Evolutionary conservation across 306 rosid genomes (phyloP).

Genomic region (Ziziphus jujuba): DNA sequence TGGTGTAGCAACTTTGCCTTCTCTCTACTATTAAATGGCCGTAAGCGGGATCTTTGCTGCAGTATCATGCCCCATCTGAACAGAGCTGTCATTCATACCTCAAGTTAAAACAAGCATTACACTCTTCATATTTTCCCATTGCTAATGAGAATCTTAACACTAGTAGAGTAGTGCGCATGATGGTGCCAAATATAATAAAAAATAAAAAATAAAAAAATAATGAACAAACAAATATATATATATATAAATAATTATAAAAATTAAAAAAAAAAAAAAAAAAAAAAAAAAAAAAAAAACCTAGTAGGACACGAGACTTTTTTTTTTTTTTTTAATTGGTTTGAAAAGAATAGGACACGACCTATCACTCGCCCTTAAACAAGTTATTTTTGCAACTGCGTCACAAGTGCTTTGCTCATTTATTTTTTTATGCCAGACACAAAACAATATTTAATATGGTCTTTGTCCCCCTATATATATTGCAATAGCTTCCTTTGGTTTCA

Average conservation of each 20-base stretch:
- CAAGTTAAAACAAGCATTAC: background rate
- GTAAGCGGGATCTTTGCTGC: slow-evolving; percentile 84
- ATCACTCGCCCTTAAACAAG: too few relatives aligned
- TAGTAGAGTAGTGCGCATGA: background rate
- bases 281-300: too few relatives aligned
- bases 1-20: slow-evolving; percentile 79
- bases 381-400: too few relatives aligned
- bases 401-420: background rate
- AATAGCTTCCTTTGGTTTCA: background rate
- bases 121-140: background rate
- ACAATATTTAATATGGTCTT: background rate
- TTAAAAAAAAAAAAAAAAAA: too few relatives aligned
- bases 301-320: background rate
- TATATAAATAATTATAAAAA: too few relatives aligned
- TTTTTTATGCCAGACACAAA: background rate
- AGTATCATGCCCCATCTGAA: slow-evolving; percentile 88
- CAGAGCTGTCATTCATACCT: slow-evolving; percentile 53
- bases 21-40: slow-evolving; percentile 81
- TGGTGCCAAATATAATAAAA: too few relatives aligned
- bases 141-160: background rate
- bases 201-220: too few relatives aligned
- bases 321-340: too few relatives aligned
- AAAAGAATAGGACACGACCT: too few relatives aligned
- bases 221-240: too few relatives aligned
- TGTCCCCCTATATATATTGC: background rate